Base-by-base conservation (phyloP, 108 stramenopile species). In the Stephanodiscus triporus region DNA sequence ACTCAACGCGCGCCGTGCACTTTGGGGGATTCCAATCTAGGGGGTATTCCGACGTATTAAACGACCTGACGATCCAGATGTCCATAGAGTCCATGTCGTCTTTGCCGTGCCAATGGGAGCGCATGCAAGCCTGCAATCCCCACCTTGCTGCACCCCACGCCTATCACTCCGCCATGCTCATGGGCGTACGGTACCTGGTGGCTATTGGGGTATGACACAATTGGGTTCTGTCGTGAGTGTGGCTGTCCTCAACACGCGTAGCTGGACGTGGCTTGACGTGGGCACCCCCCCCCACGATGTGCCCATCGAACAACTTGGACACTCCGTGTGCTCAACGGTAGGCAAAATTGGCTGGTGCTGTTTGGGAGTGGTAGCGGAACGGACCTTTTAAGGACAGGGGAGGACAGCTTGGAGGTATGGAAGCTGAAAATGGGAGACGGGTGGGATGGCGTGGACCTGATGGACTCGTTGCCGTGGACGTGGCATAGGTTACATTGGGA, bases 11-110 rank as follows among this genome's bases (percentile, higher is more conserved):
- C n/a, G 88, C 88, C 20, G 34, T 89, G 14, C 71, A 76, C 20
- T 87, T 89, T 68, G 88, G 88, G 20, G 88, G 88, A 9, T 89
- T 89, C 59, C 72, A 56, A n/a, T 60, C 71, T 24, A 86, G 88
- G 17, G 88, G 88, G 7, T 89, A 89, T 72, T 70, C 85, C 0
- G 40, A 17, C 11, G 88, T 87, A 45, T 82, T 73, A 11, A 81
- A 85, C 55, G 75, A 86, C 53, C 80, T 89, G 4, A 63, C 54
- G 60, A 16, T 88, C 0, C 63, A 86, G 57, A 84, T 80, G 0
- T n/a, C n/a, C n/a, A n/a, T n/a, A n/a, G n/a, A n/a, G n/a, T n/a
- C n/a, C n/a, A n/a, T n/a, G n/a, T n/a, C n/a, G n/a, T n/a, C n/a
- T n/a, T n/a, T n/a, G n/a, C n/a, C n/a, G 23, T 85, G 10, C 30